A percentile compares a stretch with the other conserved stretches of the same genome.
Evolutionary conservation across 192 early-diverging fungal genomes (phyloP).

Genomic region (Obelidium mucronatum): DNA sequence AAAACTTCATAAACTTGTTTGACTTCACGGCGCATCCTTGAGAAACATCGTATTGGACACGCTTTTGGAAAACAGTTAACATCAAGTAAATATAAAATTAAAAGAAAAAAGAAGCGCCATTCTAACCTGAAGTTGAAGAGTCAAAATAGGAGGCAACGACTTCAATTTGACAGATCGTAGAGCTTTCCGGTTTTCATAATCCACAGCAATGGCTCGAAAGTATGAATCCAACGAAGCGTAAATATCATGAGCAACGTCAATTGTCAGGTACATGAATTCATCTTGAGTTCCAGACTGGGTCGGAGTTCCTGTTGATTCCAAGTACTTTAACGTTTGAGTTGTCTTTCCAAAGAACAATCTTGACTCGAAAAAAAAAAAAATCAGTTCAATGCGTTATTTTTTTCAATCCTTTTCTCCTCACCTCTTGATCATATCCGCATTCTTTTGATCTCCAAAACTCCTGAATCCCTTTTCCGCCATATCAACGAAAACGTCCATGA

Average conservation of each 20-base stretch:
- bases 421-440: constrained; percentile 10
- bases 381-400: too few species aligned
- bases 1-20: constrained; percentile 25
- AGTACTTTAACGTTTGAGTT: constrained; percentile 11
- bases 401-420: too few species aligned
- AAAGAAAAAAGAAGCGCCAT: neutral
- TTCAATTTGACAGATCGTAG: constrained; percentile 8
- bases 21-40: constrained; percentile 25
- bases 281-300: neutral
- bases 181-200: constrained; percentile 25
- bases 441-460: neutral
- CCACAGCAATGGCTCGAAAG: constrained; percentile 9
- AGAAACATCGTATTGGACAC: constrained; percentile 33
- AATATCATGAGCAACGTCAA: constrained; percentile 1
- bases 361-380: neutral
- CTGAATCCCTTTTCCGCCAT: constrained; percentile 29
- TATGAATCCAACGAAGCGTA: constrained; percentile 22
- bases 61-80: neutral
- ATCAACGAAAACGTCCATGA: constrained; percentile 33
- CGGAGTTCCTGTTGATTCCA: neutral
- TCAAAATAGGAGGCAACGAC: constrained; percentile 24
- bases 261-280: constrained; percentile 24
- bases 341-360: constrained; percentile 29
- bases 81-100: neutral
- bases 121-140: too few species aligned